A percentile compares a stretch with the other conserved stretches of the same genome.
phyloP scores from a whole-genome alignment of 2,329 filamentous ascomycete genomes.

The Aspergillus sp. region DNA sequence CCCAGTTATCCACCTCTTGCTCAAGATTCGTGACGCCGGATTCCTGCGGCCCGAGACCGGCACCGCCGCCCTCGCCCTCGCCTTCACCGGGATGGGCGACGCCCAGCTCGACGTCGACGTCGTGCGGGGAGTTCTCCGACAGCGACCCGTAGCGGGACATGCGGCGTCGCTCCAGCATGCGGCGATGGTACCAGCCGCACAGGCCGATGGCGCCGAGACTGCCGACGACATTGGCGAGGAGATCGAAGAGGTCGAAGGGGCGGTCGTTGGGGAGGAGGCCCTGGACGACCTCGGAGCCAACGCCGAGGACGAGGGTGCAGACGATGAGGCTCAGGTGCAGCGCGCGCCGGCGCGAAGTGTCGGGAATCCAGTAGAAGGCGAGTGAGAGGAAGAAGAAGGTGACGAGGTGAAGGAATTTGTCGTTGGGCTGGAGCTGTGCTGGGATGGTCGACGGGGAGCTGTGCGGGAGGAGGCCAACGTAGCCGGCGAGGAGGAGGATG shows the following conservation, averaged over 20 bases:
- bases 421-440: conserved; percentile 57
- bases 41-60: conserved; percentile 46
- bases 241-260: conserved; percentile 69
- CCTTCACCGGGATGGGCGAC: conserved; percentile 28
- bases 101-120: conserved; percentile 76
- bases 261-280: conserved; percentile 62
- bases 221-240: conserved; percentile 78
- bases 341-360: conserved; percentile 76
- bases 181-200: conserved; percentile 86
- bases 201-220: conserved; percentile 61
- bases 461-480: conserved; percentile 62
- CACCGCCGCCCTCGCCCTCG: conserved; percentile 12
- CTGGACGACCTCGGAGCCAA: conserved; percentile 51
- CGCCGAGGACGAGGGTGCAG: conserved; percentile 56
- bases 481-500: conserved; percentile 66
- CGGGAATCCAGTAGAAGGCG: conserved; percentile 92
- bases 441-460: conserved; percentile 28
- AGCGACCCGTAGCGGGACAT: conserved; percentile 64
- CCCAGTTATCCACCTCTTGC: conserved; percentile 85
- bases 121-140: conserved; percentile 41
- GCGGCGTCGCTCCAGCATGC: conserved; percentile 84
- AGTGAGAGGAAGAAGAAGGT: conserved; percentile 83
- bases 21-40: conserved; percentile 60
- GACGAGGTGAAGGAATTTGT: conserved; percentile 78
- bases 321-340: conserved; percentile 73